Percentiles rank a stretch among this genome's conserved stretches.
These are phyloP conservation scores for Tetrapisispora pingtungensis DNA, from an alignment of 805 yeast genomes.

Conservation along the genomic window DNA sequence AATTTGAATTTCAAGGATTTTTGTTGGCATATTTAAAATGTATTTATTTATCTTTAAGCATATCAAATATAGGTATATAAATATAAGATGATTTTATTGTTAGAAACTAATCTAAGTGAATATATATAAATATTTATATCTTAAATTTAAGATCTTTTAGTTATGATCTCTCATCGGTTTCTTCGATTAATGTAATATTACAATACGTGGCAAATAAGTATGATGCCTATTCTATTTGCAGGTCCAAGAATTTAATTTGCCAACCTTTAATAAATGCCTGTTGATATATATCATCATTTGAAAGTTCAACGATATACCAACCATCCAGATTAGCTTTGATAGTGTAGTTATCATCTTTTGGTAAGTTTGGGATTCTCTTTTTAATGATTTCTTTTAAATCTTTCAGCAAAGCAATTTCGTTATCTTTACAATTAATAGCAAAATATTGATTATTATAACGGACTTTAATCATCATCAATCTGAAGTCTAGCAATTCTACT, in stretches of 20 bases:
- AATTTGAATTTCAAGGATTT: neutral
- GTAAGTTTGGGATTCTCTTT: neutral
- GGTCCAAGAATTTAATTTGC: slow-evolving; percentile 6
- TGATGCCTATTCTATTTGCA: slow-evolving; percentile 1
- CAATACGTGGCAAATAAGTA: no score
- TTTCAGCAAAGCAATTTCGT: slow-evolving; percentile 9
- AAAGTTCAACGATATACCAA: slow-evolving; percentile 14
- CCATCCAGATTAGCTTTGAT: slow-evolving; percentile 11
- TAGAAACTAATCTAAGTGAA: no score
- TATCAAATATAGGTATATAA: no score
- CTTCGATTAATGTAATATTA: no score
- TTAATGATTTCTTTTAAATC: slow-evolving; percentile 6
- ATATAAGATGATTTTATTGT: no score
- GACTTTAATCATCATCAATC: slow-evolving; percentile 12
- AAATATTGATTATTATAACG: slow-evolving; percentile 12
- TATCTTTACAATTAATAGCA: slow-evolving; percentile 11
- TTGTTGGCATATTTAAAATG: neutral
- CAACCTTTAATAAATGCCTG: slow-evolving; percentile 7
- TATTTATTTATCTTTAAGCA: no score
- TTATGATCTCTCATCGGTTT: no score
- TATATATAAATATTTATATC: no score
- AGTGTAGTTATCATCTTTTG: neutral
- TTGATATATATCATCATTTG: slow-evolving; percentile 10
- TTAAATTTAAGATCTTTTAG: no score
- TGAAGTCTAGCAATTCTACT: neutral